phyloP scores from a whole-genome alignment of 2,329 filamentous ascomycete genomes.

The Parastagonospora avenae region DNA sequence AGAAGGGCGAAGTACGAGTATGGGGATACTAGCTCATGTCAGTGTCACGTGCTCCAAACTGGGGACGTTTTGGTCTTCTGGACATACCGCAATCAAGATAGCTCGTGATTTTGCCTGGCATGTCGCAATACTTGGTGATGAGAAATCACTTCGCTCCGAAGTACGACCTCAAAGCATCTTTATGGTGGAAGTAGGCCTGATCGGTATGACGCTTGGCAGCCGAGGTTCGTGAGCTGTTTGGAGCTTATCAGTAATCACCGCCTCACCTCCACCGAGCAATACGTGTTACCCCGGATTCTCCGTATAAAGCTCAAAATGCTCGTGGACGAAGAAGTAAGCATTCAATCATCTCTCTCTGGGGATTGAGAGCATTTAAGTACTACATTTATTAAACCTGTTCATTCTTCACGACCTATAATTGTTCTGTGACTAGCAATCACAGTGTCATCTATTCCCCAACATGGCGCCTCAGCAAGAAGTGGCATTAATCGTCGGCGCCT shows the following conservation, averaged over 20 bases:
- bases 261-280: conserved; percentile 4
- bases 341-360: background rate
- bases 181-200: background rate
- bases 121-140: conserved; percentile 39
- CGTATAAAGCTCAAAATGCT: background rate
- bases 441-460: conserved; percentile 6
- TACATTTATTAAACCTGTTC: background rate
- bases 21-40: conserved; percentile 61
- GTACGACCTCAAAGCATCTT: background rate
- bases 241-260: conserved; percentile 27
- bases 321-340: background rate
- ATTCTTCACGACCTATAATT: background rate
- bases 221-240: conserved; percentile 24
- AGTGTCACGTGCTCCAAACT: conserved; percentile 5
- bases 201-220: conserved; percentile 23
- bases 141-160: conserved; percentile 11
- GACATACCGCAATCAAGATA: conserved; percentile 69
- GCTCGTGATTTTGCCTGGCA: conserved; percentile 67
- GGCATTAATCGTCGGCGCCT: conserved; percentile 75
- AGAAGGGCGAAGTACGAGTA: conserved; percentile 60
- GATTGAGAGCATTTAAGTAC: conserved; percentile 1
- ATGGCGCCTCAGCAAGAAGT: conserved; percentile 53
- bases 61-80: too few relatives aligned
- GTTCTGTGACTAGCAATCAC: background rate
- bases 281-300: conserved; percentile 4